phyloP scores from a whole-genome alignment of 2,329 filamentous ascomycete genomes.

The Lomentospora prolificans region DNA sequence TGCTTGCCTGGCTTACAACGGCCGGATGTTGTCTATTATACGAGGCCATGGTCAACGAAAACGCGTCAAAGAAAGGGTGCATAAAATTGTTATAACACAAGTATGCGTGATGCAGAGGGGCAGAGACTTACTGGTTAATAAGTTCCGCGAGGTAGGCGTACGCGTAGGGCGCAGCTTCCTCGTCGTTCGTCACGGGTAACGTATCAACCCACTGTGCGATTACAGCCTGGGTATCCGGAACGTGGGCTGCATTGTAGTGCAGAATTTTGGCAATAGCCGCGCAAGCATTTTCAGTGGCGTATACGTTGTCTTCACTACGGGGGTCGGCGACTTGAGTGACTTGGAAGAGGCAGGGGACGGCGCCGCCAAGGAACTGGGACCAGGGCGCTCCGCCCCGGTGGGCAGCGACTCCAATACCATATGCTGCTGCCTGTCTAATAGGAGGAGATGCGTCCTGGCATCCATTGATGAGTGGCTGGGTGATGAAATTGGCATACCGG shows the following conservation, averaged over 20 bases:
- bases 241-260: slow-evolving; percentile 72
- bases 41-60: slow-evolving; percentile 9
- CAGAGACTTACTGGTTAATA: slow-evolving; percentile 75
- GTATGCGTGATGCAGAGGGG: too few species aligned
- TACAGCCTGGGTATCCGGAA: slow-evolving; percentile 66
- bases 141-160: slow-evolving; percentile 87
- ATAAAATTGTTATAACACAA: too few species aligned
- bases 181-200: slow-evolving; percentile 84
- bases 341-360: slow-evolving; percentile 75
- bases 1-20: slow-evolving; percentile 66
- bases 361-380: slow-evolving; percentile 76
- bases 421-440: slow-evolving; percentile 90
- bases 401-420: slow-evolving; percentile 90
- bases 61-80: too few species aligned
- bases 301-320: slow-evolving; percentile 85
- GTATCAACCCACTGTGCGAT: slow-evolving; percentile 84
- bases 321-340: slow-evolving; percentile 73
- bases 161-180: slow-evolving; percentile 92
- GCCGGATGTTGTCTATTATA: slow-evolving; percentile 67
- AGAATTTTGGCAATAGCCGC: slow-evolving; percentile 95
- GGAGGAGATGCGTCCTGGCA: slow-evolving; percentile 79
- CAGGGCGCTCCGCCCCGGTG: slow-evolving; percentile 82
- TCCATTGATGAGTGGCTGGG: slow-evolving; percentile 76
- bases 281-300: slow-evolving; percentile 94
- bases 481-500: slow-evolving; percentile 77